These are phyloP conservation scores for Trichocomaceae sp. DNA, from an alignment of 2,329 filamentous ascomycete genomes.

Conservation along the genomic window DNA sequence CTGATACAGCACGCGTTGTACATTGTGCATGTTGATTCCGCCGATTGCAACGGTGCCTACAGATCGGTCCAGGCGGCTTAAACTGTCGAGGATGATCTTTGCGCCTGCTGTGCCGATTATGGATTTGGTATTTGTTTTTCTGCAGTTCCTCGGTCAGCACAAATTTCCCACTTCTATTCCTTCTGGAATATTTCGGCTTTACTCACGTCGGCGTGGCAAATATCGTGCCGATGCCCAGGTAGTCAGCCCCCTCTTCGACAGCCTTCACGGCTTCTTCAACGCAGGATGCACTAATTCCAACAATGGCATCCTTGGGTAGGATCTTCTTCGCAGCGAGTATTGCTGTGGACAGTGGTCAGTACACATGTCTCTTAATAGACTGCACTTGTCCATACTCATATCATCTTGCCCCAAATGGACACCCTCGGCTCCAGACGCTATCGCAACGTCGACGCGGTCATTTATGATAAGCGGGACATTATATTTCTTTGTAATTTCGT, in stretches of 20 bases:
- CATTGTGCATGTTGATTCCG: conserved; percentile 72
- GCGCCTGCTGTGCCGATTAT: conserved; percentile 70
- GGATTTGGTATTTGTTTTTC: conserved; percentile 78
- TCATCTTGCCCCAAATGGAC: conserved; percentile 96
- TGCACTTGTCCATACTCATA: conserved; percentile 54
- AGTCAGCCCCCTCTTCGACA: conserved; percentile 71
- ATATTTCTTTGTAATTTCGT: conserved; percentile 60
- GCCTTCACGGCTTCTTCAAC: conserved; percentile 66
- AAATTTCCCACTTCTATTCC: background rate
- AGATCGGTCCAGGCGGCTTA: conserved; percentile 43
- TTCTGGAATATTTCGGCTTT: too few species aligned
- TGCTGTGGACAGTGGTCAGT: background rate
- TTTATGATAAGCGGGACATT: conserved; percentile 83
- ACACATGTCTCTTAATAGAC: background rate
- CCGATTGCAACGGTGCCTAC: conserved; percentile 70
- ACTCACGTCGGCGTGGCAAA: conserved; percentile 74
- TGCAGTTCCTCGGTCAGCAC: conserved; percentile 28
- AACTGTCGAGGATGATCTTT: conserved; percentile 56
- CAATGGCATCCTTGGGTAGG: conserved; percentile 70
- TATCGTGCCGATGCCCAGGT: conserved; percentile 84
- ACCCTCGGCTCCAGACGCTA: conserved; percentile 79
- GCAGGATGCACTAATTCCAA: conserved; percentile 79
- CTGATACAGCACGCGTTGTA: conserved; percentile 68
- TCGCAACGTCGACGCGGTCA: conserved; percentile 82
- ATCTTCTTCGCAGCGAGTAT: conserved; percentile 58